These are phyloP conservation scores for Acrocalymma vagum DNA, from an alignment of 2,329 filamentous ascomycete species.

Conservation along the genomic window DNA sequence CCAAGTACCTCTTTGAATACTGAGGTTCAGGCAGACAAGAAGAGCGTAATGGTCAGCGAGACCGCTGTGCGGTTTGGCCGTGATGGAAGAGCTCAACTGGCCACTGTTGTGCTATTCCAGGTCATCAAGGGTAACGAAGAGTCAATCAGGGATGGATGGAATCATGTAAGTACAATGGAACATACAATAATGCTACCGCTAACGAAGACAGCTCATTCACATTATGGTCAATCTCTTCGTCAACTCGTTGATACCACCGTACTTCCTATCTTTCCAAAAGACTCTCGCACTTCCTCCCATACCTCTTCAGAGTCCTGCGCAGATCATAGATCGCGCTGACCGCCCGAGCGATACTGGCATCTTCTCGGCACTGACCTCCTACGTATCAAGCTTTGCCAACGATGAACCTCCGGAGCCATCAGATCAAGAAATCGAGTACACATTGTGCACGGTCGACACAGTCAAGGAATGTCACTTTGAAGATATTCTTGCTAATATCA, in stretches of 20 bases:
- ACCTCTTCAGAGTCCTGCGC: constrained; percentile 87
- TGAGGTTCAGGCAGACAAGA: constrained; percentile 90
- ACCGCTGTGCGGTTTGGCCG: constrained; percentile 94
- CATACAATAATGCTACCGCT: constrained; percentile 30
- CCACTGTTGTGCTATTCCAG: constrained; percentile 93
- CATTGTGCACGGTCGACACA: constrained; percentile 91
- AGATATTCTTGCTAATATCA: constrained; percentile 84
- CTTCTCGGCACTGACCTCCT: constrained; percentile 93
- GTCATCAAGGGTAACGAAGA: constrained; percentile 87
- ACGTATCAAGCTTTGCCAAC: constrained; percentile 98
- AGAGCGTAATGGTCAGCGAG: constrained; percentile 98
- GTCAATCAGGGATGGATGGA: constrained; percentile 80
- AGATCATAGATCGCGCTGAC: constrained; percentile 87
- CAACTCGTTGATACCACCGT: constrained; percentile 89
- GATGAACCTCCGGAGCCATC: constrained; percentile 98
- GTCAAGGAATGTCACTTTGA: constrained; percentile 88
- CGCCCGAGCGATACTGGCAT: constrained; percentile 82
- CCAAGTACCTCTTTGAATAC: constrained; percentile 92
- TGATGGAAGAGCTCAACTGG: constrained; percentile 91
- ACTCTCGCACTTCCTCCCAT: constrained; percentile 79
- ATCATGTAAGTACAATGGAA: constrained; percentile 65
- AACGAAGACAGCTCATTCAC: constrained; percentile 74
- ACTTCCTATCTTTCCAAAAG: constrained; percentile 72
- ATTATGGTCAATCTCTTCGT: constrained; percentile 97
- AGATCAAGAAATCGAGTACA: constrained; percentile 95